Evolutionary conservation across 2,329 filamentous ascomycete species (phyloP).

Genomic region (Aspergillus sp.): DNA sequence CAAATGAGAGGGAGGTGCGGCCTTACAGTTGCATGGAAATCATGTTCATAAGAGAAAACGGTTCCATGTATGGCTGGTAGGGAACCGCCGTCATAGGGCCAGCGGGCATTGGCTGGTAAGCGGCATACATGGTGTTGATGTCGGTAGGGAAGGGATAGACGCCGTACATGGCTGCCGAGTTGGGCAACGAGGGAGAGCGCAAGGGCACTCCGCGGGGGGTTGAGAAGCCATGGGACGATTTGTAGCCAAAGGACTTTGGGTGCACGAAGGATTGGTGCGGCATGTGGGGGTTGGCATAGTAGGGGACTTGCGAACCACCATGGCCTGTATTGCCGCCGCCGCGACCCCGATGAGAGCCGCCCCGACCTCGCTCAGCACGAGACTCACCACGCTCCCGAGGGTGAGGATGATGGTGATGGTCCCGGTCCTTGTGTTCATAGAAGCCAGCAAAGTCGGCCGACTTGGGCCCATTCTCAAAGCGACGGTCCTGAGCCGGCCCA

Average conservation of each 20-base stretch:
- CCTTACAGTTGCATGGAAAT: constrained; percentile 53
- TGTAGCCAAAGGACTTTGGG: constrained; percentile 33
- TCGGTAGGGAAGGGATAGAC: constrained; percentile 37
- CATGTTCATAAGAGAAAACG: constrained; percentile 49
- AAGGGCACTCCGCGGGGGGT: constrained; percentile 45
- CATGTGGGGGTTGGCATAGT: constrained; percentile 33
- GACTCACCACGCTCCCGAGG: constrained; percentile 26
- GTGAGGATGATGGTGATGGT: constrained; percentile 24
- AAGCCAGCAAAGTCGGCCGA: constrained; percentile 29
- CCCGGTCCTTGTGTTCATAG: constrained; percentile 20
- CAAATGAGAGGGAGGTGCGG: constrained; percentile 11
- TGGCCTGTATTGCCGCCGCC: constrained; percentile 33
- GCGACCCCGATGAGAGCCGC: constrained; percentile 33
- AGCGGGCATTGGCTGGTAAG: constrained; percentile 47
- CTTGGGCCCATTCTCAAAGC: constrained; percentile 31
- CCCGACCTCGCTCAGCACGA: constrained; percentile 28
- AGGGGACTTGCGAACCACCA: constrained; percentile 26
- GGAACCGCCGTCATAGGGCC: constrained; percentile 50
- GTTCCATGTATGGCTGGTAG: constrained; percentile 51
- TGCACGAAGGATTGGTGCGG: constrained; percentile 31
- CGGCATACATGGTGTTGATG: constrained; percentile 49
- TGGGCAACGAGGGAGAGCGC: constrained; percentile 56
- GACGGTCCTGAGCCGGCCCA: constrained; percentile 24
- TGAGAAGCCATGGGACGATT: constrained; percentile 25
- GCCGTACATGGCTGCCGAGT: constrained; percentile 43